A percentile compares a stretch with the other conserved stretches of the same genome.
These are phyloP conservation scores for Persicaria tinctoria DNA, from an alignment of 148 eudicot species.

Conservation along the genomic window DNA sequence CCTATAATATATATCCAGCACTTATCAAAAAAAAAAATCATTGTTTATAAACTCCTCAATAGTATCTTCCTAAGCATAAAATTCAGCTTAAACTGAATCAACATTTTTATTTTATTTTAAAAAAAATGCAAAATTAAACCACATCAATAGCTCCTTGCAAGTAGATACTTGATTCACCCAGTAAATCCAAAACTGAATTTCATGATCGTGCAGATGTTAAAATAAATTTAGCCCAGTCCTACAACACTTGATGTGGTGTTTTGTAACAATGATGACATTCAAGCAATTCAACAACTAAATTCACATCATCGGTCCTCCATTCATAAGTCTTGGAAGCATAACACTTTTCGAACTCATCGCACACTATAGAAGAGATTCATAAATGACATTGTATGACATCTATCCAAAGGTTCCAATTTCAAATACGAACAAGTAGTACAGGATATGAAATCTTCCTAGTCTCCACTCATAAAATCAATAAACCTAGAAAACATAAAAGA, in stretches of 20 bases:
- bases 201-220: not conserved
- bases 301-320: not conserved
- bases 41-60: slow-evolving; percentile 47
- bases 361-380: not conserved
- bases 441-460: not conserved
- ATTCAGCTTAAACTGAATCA: not conserved
- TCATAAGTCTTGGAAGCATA: not conserved
- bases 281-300: not conserved
- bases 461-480: not conserved
- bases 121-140: not conserved
- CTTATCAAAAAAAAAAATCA: slow-evolving; percentile 15
- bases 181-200: not conserved
- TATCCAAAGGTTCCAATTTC: not conserved
- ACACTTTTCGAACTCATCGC: too few species aligned
- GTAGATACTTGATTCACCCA: not conserved
- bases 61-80: slow-evolving; percentile 56
- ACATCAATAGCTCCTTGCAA: not conserved
- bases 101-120: not conserved
- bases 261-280: not conserved
- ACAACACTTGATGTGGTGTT: not conserved
- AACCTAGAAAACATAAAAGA: not conserved
- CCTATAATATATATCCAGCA: too few species aligned
- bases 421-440: not conserved
- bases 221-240: not conserved
- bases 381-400: not conserved